Conservation (phyloP, 331 rosid species). For the Dryas integrifolia region DNA sequence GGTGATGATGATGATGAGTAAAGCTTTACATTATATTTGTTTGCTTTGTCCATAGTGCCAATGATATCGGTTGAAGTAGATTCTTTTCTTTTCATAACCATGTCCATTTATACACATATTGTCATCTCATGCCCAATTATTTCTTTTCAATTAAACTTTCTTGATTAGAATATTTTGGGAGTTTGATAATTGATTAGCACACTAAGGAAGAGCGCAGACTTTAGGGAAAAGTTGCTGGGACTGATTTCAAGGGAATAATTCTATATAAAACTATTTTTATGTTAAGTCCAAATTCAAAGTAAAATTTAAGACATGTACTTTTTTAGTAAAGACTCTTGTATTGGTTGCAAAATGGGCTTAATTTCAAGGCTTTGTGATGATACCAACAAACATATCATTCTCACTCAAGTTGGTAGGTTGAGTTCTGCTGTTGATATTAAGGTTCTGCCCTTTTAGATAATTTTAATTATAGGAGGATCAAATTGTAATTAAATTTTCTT, state of each 20-base stretch:
- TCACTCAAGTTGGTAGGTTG: too few species aligned
- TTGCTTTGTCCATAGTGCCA: slow-evolving; percentile 9
- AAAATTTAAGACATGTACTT: background rate
- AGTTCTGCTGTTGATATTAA: too few species aligned
- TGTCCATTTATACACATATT: background rate
- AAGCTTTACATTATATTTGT: slow-evolving; percentile 11
- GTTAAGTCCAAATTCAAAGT: background rate
- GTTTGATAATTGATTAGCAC: background rate
- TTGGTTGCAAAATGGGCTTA: background rate
- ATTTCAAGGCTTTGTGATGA: background rate
- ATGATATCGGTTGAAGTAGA: slow-evolving; percentile 1
- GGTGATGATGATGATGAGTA: slow-evolving; percentile 23
- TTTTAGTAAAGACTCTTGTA: background rate
- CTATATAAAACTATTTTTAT: background rate
- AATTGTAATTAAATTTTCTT: too few species aligned
- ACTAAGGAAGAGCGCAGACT: background rate
- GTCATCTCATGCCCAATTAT: background rate
- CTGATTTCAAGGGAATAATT: slow-evolving; percentile 11
- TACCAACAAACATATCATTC: too few species aligned
- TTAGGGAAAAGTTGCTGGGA: background rate
- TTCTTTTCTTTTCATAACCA: background rate
- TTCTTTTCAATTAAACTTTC: background rate
- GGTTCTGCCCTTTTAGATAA: too few species aligned
- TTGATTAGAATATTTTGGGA: background rate
- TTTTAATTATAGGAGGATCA: too few species aligned